A percentile compares a stretch with the other conserved stretches of the same genome.
Evolutionary conservation across 768 basidiomycete species (phyloP).

Genomic region (Tylopilus cervinicoccineus): DNA sequence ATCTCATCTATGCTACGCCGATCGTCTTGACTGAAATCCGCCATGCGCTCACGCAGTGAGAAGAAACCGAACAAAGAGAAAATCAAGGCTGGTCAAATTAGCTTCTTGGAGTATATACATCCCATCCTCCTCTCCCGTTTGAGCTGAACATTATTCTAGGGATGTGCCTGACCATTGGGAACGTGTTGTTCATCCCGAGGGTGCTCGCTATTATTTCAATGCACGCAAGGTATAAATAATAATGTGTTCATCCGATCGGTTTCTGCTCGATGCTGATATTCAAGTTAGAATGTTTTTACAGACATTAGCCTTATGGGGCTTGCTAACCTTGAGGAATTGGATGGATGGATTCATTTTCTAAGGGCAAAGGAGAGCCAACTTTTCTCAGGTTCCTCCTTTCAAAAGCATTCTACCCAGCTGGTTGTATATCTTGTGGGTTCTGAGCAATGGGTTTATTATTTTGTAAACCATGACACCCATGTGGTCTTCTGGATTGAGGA

Average conservation of each 20-base stretch:
- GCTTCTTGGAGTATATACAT: not conserved
- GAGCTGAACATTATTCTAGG: no score
- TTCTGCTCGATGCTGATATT: not conserved
- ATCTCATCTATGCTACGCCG: not conserved
- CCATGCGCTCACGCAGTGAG: not conserved
- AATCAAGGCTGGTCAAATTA: not conserved
- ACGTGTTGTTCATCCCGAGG: not conserved
- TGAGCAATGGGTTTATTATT: not conserved
- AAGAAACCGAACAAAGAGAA: not conserved
- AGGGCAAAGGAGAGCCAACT: not conserved
- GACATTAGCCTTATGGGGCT: not conserved
- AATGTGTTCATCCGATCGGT: no score
- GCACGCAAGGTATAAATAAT: not conserved
- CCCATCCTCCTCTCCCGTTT: no score
- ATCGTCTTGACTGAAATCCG: not conserved
- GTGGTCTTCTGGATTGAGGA: not conserved
- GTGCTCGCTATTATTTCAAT: not conserved
- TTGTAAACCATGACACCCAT: not conserved
- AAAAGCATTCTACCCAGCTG: not conserved
- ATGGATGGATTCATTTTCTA: not conserved
- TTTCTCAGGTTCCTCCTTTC: not conserved
- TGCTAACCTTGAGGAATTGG: not conserved
- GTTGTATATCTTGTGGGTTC: not conserved
- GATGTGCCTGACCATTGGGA: not conserved
- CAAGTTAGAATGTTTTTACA: not conserved